A percentile compares a stretch with the other conserved stretches of the same genome.
These are phyloP conservation scores for Scorias spongiosa DNA, from an alignment of 2,329 filamentous ascomycete species.

Conservation along the genomic window DNA sequence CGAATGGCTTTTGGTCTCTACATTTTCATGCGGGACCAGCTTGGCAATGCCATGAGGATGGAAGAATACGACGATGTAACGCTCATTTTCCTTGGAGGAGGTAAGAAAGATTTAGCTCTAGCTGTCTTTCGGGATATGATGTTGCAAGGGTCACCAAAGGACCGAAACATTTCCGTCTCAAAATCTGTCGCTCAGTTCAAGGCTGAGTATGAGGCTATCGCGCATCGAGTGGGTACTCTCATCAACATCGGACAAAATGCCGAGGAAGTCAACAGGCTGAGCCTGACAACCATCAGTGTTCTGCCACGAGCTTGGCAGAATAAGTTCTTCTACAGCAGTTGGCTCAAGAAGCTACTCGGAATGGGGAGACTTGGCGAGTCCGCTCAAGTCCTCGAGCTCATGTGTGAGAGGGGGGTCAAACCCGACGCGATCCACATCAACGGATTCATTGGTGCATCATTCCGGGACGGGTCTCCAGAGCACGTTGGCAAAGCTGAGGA, in stretches of 20 bases:
- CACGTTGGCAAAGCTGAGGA: constrained; percentile 44
- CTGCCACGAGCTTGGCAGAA: constrained; percentile 45
- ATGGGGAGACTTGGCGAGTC: constrained; percentile 47
- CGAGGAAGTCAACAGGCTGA: constrained; percentile 31
- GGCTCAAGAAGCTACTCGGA: constrained; percentile 71
- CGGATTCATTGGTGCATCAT: constrained; percentile 63
- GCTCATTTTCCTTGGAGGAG: constrained; percentile 52
- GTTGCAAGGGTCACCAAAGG: constrained; percentile 26
- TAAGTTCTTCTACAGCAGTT: constrained; percentile 73
- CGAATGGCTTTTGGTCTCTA: constrained; percentile 54
- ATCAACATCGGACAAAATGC: constrained; percentile 9
- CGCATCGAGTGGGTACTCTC: background rate
- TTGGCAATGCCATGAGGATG: constrained; percentile 48
- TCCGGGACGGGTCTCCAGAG: constrained; percentile 41
- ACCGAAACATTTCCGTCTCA: constrained; percentile 7
- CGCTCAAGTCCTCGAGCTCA: constrained; percentile 56
- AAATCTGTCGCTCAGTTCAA: constrained; percentile 26
- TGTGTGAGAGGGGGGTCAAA: constrained; percentile 52
- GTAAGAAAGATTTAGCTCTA: constrained; percentile 51
- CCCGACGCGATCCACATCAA: constrained; percentile 67
- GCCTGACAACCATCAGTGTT: constrained; percentile 33
- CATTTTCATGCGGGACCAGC: constrained; percentile 43
- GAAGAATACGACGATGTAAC: constrained; percentile 64
- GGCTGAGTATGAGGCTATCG: constrained; percentile 22
- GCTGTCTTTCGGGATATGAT: constrained; percentile 84